phyloP scores from a whole-genome alignment of 2,329 filamentous ascomycete genomes.

The Akanthomyces muscarius region DNA sequence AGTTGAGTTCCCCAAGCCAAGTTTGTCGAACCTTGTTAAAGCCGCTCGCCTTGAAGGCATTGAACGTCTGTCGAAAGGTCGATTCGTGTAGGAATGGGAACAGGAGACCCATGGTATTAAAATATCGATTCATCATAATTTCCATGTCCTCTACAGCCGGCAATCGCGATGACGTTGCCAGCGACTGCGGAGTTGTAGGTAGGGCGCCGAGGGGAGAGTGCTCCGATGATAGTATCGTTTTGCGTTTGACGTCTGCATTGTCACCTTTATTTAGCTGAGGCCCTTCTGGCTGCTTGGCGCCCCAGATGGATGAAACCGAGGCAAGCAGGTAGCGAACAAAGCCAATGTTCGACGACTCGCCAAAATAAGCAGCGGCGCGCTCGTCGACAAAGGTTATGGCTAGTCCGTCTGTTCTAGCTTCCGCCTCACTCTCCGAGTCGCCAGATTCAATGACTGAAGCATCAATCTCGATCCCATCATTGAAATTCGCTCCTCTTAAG shows the following conservation, averaged over 20 bases:
- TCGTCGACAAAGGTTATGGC: constrained; percentile 24
- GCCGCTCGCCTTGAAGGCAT: constrained; percentile 18
- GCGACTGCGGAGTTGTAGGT: neutral
- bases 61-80: constrained; percentile 25
- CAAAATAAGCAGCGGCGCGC: constrained; percentile 22
- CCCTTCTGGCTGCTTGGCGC: constrained; percentile 3
- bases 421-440: constrained; percentile 18
- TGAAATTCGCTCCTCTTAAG: neutral
- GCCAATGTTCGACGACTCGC: constrained; percentile 25
- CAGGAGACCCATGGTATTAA: constrained; percentile 26
- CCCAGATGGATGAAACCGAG: constrained; percentile 17
- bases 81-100: constrained; percentile 30
- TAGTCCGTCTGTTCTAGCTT: constrained; percentile 24
- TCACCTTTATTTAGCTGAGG: neutral
- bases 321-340: constrained; percentile 23
- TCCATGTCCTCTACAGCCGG: constrained; percentile 22
- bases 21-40: constrained; percentile 38
- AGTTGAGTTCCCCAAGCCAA: constrained; percentile 49
- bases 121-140: constrained; percentile 24
- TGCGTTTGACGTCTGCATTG: neutral
- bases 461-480: constrained; percentile 15
- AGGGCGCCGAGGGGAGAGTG: constrained; percentile 12
- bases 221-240: neutral
- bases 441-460: constrained; percentile 18
- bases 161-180: constrained; percentile 8